Evolutionary conservation across 163 green algal species (phyloP), one percentile per base, ranked within the genome.

Genomic region (Prototheca cutis): DNA sequence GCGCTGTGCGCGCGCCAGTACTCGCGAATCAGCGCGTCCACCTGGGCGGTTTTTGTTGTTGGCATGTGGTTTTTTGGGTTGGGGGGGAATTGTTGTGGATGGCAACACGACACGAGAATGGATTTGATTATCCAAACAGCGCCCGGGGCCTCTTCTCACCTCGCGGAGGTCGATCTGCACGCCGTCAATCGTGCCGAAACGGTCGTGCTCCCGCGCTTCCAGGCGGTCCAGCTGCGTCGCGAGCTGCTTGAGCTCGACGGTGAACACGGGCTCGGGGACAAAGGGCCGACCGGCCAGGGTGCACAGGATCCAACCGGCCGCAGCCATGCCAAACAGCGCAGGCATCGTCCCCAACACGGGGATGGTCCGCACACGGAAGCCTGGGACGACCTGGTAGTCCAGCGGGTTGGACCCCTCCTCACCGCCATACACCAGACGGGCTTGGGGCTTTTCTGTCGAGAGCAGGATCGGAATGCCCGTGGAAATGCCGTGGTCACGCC

Each of bases 291-390:
- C 75, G 29, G 89, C 86, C 61, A 98, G 72, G n/a, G 79, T 31
- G 67, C 83, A 95, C 34, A 98, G 63, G 4, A 97, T 79, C 67
- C 85, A 77, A 19, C 66, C 67, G 2, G 92, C 91, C 5, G 88
- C 84, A 6, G 88, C 88, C 79, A 93, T 80, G 24, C 92, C 92
- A 73, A 98, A 99, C 4, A 93, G 65, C 0, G 92, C 86, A 13
- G 92, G 92, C 19, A 85, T 84, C 29, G 88, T 91, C 29, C 91
- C 92, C 30, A 97, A 69, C 39, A 99, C 92, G 2, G 92, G 92
- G 60, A 98, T 93, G 34, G 90, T 95, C 27, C 91, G 70, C 28
- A 98, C 80, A 6, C 92, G 72, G 75, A 99, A 99, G 73, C 88
- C 89, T 32, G 92, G 92, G n/a, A 98, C 76, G 17, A 96, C 75